Evolutionary conservation across 805 yeast genomes (phyloP).

Genomic region (Brettanomyces sp.): DNA sequence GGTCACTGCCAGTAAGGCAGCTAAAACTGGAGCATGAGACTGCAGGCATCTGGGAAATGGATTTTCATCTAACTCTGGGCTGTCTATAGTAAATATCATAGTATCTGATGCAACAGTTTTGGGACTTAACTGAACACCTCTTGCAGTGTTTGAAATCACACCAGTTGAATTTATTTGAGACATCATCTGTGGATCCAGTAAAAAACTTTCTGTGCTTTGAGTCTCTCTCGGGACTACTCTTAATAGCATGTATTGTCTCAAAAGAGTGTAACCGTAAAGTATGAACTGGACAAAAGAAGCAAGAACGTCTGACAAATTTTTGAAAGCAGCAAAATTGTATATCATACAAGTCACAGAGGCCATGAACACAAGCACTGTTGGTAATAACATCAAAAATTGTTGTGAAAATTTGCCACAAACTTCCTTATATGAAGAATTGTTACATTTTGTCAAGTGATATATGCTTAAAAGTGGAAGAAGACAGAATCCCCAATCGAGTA

Average conservation of each 20-base stretch:
- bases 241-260: background rate
- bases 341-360: background rate
- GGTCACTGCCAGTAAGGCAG: slow-evolving; percentile 22
- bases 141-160: too few relatives aligned
- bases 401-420: too few relatives aligned
- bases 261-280: background rate
- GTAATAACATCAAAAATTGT: background rate
- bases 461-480: too few relatives aligned
- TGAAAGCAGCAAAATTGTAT: background rate
- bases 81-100: background rate
- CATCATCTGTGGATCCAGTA: too few relatives aligned
- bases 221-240: too few relatives aligned
- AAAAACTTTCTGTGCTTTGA: too few relatives aligned
- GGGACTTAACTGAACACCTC: background rate
- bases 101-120: slow-evolving; percentile 2
- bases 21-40: slow-evolving; percentile 20
- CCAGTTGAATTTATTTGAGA: too few relatives aligned
- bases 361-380: background rate
- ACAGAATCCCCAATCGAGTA: too few relatives aligned
- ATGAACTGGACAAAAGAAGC: background rate
- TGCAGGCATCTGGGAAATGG: slow-evolving; percentile 1
- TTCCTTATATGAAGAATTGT: too few relatives aligned
- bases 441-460: too few relatives aligned
- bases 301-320: background rate
- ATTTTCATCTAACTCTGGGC: background rate